These are phyloP conservation scores for Saksenaea oblongispora DNA, from an alignment of 371 early-diverging fungal genomes.

Conservation along the genomic window DNA sequence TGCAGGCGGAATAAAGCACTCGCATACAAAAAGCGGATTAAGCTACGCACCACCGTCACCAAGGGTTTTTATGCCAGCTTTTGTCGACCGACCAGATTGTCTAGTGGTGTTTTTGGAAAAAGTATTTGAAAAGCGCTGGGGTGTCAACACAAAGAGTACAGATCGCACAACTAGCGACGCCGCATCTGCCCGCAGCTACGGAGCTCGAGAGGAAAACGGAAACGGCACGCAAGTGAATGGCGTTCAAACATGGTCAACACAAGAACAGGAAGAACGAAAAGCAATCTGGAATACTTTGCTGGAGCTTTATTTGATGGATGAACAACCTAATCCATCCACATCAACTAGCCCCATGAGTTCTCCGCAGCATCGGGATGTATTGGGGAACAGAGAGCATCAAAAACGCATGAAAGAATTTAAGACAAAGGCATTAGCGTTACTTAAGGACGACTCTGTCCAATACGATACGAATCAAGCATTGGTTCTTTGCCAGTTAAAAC, in stretches of 20 bases:
- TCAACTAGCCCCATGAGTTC: background rate
- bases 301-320: constrained; percentile 83
- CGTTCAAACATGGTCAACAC: constrained; percentile 19
- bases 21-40: constrained; percentile 13
- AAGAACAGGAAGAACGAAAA: constrained; percentile 63
- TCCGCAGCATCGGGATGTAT: background rate
- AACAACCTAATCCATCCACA: constrained; percentile 15
- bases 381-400: constrained; percentile 14
- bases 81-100: constrained; percentile 74
- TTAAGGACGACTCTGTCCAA: constrained; percentile 52
- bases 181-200: constrained; percentile 19
- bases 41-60: constrained; percentile 57
- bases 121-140: constrained; percentile 63
- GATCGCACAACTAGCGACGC: constrained; percentile 14
- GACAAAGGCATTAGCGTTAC: constrained; percentile 40
- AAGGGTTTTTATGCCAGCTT: constrained; percentile 68
- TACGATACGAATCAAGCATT: constrained; percentile 92
- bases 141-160: constrained; percentile 11
- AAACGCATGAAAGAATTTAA: constrained; percentile 32
- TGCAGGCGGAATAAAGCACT: constrained; percentile 6
- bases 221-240: constrained; percentile 15
- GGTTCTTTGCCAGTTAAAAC: constrained; percentile 82
- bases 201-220: constrained; percentile 14
- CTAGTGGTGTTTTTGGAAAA: constrained; percentile 75
- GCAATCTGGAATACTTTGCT: constrained; percentile 88